Percentiles rank a stretch among this genome's conserved stretches.
Evolutionary conservation across 2,329 filamentous ascomycete genomes (phyloP).

Genomic region (Phaeophleospora eucalypticola): DNA sequence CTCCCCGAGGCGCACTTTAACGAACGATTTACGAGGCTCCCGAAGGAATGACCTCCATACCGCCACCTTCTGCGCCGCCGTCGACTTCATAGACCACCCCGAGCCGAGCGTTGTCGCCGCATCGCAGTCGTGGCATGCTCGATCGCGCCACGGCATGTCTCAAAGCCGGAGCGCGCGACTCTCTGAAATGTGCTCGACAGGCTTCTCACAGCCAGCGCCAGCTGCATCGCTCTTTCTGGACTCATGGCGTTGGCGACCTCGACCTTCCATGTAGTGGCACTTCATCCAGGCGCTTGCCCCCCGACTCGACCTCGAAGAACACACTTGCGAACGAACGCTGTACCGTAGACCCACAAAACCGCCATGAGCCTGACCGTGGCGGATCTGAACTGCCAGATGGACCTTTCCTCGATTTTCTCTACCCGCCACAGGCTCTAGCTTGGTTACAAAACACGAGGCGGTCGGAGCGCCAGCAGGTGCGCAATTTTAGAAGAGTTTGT

Average conservation of each 20-base stretch:
- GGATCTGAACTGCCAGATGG: slow-evolving; percentile 2
- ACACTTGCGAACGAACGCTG: slow-evolving; percentile 7
- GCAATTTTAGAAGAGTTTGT: too few species aligned
- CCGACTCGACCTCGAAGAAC: slow-evolving; percentile 11
- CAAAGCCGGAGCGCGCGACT: slow-evolving; percentile 52
- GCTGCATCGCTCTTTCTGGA: slow-evolving; percentile 55
- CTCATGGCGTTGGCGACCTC: slow-evolving; percentile 49
- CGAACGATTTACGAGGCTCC: too few species aligned
- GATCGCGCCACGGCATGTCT: slow-evolving; percentile 58
- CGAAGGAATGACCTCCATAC: too few species aligned
- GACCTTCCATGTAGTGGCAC: slow-evolving; percentile 31
- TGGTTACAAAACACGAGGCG: slow-evolving; percentile 28
- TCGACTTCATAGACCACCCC: too few species aligned
- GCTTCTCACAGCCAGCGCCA: slow-evolving; percentile 41
- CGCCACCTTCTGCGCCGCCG: too few species aligned
- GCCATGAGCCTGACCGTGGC: neutral
- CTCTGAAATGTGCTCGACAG: slow-evolving; percentile 41
- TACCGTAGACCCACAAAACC: neutral
- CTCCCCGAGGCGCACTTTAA: too few species aligned
- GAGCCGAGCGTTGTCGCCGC: too few species aligned
- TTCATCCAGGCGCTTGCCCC: slow-evolving; percentile 4
- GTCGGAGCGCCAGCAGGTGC: slow-evolving; percentile 25
- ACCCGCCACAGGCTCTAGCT: slow-evolving; percentile 43
- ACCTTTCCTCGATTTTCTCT: slow-evolving; percentile 45
- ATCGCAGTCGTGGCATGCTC: slow-evolving; percentile 57